Evolutionary conservation across 768 basidiomycete genomes (phyloP), one percentile per base, ranked within the genome.

Genomic region (Suillus subluteus): DNA sequence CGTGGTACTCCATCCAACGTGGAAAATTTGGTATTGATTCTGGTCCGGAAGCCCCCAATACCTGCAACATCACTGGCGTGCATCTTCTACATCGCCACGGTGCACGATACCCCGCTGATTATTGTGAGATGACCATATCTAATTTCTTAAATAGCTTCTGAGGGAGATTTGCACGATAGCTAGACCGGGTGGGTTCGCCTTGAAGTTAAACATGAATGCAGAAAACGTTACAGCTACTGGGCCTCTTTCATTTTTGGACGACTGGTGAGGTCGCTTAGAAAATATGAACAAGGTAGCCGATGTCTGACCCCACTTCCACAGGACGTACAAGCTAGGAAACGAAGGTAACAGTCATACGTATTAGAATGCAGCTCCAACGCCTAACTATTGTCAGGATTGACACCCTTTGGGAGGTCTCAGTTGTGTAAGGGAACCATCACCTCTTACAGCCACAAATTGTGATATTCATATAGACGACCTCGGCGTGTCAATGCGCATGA

Each of bases 311-410:
- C 9, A 18, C 52, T 15, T 18, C 40, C 5, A 15, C 69, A 92
- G 91, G 94, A 88, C 89, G 8, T 95, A 93, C 77, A 90, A 91
- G 72, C 84, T 97, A 0, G 95, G 94, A 23, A 87, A 89, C 78
- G 94, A 96, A 78, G 79, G 89, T 90, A 69, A 16, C 26, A 3
- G 78, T 68, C 35, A 26, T 69, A 16, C 12, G 13, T 8, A 5
- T 35, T 48, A 15, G 6, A n/a, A 64, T 84, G 13, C 46, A 64
- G 50, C 37, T 23, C 7, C 43, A 32, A 30, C 13, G 9, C 12
- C n/a, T 16, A 16, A 43, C 48, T 26, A 18, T 35, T 43, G 16
- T 41, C 66, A 90, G 88, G 91, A 35, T 79, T 95, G 63, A 94
- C 93, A 23, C 91, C 93, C 0, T 95, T 95, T 68, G 93, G 93